Conservation (phyloP, 139 green algal species). For the Mychonastes homosphaera region DNA sequence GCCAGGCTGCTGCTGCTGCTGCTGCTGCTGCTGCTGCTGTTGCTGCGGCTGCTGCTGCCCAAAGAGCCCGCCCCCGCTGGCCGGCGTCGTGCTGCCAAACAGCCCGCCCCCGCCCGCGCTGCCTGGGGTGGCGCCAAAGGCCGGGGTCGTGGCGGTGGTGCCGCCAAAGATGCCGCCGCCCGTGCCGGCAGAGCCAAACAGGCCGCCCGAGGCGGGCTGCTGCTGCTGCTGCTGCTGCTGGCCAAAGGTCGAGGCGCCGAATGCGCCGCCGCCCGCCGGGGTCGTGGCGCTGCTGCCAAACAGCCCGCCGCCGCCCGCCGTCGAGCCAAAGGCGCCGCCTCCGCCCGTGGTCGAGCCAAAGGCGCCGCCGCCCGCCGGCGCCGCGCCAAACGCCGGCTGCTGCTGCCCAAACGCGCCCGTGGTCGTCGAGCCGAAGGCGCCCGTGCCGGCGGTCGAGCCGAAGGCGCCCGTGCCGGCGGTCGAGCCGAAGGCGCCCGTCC, state of each 20-base stretch:
- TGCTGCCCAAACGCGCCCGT: conserved; percentile 12
- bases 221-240: not conserved
- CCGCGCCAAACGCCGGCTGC: conserved; percentile 31
- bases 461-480: conserved; percentile 6
- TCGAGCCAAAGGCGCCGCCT: conserved; percentile 14
- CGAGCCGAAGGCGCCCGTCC: conserved; percentile 6
- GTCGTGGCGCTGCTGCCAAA: conserved; percentile 2
- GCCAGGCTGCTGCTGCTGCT: not conserved
- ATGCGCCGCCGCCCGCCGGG: conserved; percentile 7
- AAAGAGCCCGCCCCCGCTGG: not conserved
- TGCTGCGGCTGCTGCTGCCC: not conserved
- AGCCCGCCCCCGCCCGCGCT: not conserved
- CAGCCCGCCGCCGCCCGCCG: not conserved
- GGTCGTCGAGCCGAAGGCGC: conserved; percentile 1
- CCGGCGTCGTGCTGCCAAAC: not conserved
- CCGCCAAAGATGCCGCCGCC: not conserved
- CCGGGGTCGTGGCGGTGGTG: not conserved
- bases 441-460: conserved; percentile 13
- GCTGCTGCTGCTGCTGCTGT: not conserved
- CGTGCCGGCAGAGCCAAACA: not conserved
- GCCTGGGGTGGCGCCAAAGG: conserved; percentile 14
- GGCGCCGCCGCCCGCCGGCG: not conserved
- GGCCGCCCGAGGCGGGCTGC: not conserved
- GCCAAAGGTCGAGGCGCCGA: conserved; percentile 3
- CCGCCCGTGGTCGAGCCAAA: conserved; percentile 3